Conservation (phyloP, 2,329 filamentous ascomycete species). For the Botrytis aclada region DNA sequence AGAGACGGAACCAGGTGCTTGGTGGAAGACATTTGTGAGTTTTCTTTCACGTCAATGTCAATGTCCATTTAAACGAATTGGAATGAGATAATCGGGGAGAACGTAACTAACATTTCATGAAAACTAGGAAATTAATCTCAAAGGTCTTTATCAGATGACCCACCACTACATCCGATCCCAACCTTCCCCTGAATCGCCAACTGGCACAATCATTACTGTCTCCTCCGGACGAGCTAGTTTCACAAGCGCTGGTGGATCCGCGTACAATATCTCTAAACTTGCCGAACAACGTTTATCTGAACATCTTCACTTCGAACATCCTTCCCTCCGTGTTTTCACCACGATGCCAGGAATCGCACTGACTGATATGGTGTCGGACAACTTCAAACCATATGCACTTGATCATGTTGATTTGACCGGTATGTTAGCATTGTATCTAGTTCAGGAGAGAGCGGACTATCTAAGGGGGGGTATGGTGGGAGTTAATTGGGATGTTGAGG, state of each 20-base stretch:
- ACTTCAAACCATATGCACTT: slow-evolving; percentile 38
- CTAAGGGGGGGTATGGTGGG: slow-evolving; percentile 32
- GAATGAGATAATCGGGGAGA: background rate
- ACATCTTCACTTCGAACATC: slow-evolving; percentile 40
- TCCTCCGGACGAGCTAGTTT: background rate
- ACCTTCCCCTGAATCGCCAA: background rate
- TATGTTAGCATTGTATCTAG: slow-evolving; percentile 36
- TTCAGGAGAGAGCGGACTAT: slow-evolving; percentile 37
- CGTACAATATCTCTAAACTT: slow-evolving; percentile 8
- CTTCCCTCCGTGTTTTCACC: slow-evolving; percentile 43
- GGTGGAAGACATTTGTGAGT: slow-evolving; percentile 8
- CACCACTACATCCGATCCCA: slow-evolving; percentile 3
- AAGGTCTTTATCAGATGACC: slow-evolving; percentile 13
- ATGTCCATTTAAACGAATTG: background rate
- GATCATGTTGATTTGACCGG: slow-evolving; percentile 38
- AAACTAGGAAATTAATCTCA: slow-evolving; percentile 10
- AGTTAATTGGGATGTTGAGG: slow-evolving; percentile 41
- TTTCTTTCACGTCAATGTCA: background rate
- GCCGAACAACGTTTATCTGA: slow-evolving; percentile 5
- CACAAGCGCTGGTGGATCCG: background rate
- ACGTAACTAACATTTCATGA: background rate
- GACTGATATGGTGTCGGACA: slow-evolving; percentile 42
- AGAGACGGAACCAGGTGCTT: background rate
- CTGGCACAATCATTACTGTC: slow-evolving; percentile 1
- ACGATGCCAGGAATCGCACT: slow-evolving; percentile 48